Base-by-base conservation (phyloP, 1,139 yeast species). In the Geotrichum fermentans region DNA sequence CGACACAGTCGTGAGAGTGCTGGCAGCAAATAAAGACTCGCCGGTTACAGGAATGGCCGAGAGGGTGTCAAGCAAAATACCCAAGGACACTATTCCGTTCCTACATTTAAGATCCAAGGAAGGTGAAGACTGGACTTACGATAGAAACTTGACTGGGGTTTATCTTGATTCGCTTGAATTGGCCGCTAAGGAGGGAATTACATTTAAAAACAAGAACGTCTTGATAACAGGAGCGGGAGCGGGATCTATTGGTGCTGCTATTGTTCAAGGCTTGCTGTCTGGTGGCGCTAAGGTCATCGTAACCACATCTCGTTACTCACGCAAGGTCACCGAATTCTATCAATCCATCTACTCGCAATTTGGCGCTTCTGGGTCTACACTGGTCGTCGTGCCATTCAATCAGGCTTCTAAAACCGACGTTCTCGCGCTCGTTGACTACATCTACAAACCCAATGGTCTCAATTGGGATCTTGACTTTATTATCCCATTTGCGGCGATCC, bases 211-310 rank as follows among this genome's bases (percentile, higher is more conserved):
- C 69, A 92, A 89, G 72, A 82, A 83, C 59, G 96, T 90, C 48
- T 79, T 92, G 64, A 77, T 92, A 60, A 92, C 98, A 47, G 98
- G 98, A 75, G 97, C 97, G 47, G 98, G 98, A 75, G 92, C 88
- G 49, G 98, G 97, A 46, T 92, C 98, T 48, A 92, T 92, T 68
- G 98, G 97, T 72, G 96, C 97, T 54, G 97, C 92, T 70, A 80
- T 92, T 59, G 77, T 92, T 67, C 95, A 87, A 73, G 98, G 98
- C 58, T 77, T 92, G 67, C 75, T 92, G 51, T 82, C 94, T 66
- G 98, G 98, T 73, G 98, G 98, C 75, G 97, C 98, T 51, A 87
- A 85, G 70, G 97, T 90, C 61, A 74, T 92, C 66, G 96, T 92
- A 51, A 92, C 98, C 42, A 92, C 98, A 49, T 89, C 97, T 29